Conservation (phyloP, 352 stramenopile species). For the Phytophthora cryptogea region DNA sequence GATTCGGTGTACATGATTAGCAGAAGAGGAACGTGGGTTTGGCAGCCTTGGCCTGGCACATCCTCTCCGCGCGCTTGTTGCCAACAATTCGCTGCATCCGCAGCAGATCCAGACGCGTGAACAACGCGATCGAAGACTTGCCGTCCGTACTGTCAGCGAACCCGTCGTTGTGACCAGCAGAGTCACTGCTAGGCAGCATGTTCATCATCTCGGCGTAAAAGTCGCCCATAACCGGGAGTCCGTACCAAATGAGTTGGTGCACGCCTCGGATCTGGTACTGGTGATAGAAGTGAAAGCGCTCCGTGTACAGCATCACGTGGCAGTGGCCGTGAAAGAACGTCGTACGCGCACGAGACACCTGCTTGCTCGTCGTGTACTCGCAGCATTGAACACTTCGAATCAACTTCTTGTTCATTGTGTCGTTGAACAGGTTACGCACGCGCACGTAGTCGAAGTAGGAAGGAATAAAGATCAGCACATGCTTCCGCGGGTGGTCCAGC, state of each 20-base stretch:
- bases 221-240: slow-evolving; percentile 57
- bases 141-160: slow-evolving; percentile 26
- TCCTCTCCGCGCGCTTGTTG: slow-evolving; percentile 67
- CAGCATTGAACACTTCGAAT: slow-evolving; percentile 72
- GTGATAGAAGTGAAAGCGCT: slow-evolving; percentile 89
- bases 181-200: slow-evolving; percentile 48
- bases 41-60: slow-evolving; percentile 62
- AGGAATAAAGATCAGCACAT: slow-evolving; percentile 81
- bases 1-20: slow-evolving; percentile 23
- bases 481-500: slow-evolving; percentile 65
- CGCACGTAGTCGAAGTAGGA: slow-evolving; percentile 90
- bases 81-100: slow-evolving; percentile 78
- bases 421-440: slow-evolving; percentile 83
- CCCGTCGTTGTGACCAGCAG: slow-evolving; percentile 23
- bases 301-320: slow-evolving; percentile 82
- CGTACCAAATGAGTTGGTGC: slow-evolving; percentile 82
- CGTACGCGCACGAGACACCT: slow-evolving; percentile 72
- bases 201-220: slow-evolving; percentile 88
- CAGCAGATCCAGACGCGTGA: slow-evolving; percentile 63
- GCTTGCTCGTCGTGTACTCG: slow-evolving; percentile 72
- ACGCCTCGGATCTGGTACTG: slow-evolving; percentile 82
- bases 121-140: slow-evolving; percentile 67
- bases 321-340: slow-evolving; percentile 77
- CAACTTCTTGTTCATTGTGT: slow-evolving; percentile 74
- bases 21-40: slow-evolving; percentile 84